Percentiles rank a stretch among this genome's conserved stretches.
phyloP scores from a whole-genome alignment of 2,329 filamentous ascomycete genomes.

The Fusarium pininemorale region DNA sequence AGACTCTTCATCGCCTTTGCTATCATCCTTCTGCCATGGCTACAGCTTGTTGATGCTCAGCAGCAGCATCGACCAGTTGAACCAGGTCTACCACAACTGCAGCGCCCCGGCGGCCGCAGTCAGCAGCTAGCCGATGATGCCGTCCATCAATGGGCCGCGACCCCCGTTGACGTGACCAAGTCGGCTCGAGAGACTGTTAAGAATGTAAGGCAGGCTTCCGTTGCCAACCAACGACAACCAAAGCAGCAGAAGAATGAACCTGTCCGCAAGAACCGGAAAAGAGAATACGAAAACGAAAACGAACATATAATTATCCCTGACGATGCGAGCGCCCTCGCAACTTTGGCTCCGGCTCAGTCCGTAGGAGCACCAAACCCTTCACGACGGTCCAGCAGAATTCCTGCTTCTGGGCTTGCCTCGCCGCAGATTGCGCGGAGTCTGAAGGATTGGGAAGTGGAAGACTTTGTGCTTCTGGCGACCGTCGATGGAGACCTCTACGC shows the following conservation, averaged over 20 bases:
- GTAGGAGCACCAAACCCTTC: constrained; percentile 89
- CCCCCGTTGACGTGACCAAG: constrained; percentile 43
- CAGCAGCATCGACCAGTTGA: constrained; percentile 62
- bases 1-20: constrained; percentile 64
- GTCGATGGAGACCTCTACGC: constrained; percentile 97
- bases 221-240: constrained; percentile 41
- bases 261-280: constrained; percentile 46
- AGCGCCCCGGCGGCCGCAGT: constrained; percentile 38
- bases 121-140: constrained; percentile 43
- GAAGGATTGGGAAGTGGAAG: constrained; percentile 99
- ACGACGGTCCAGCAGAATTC: constrained; percentile 69
- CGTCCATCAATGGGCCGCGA: constrained; percentile 45
- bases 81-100: constrained; percentile 29
- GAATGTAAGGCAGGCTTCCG: constrained; percentile 38
- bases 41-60: constrained; percentile 68
- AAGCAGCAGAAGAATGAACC: constrained; percentile 37
- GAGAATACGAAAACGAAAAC: constrained; percentile 43
- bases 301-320: constrained; percentile 54
- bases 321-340: constrained; percentile 95
- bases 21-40: constrained; percentile 65
- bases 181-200: constrained; percentile 43
- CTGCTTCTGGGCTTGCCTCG: constrained; percentile 75
- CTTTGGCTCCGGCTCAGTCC: constrained; percentile 95
- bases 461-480: constrained; percentile 99
- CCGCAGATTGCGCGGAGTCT: constrained; percentile 94